Evolutionary conservation across 345 rosid genomes (phyloP).

Genomic region (Eucalyptus cloeziana): DNA sequence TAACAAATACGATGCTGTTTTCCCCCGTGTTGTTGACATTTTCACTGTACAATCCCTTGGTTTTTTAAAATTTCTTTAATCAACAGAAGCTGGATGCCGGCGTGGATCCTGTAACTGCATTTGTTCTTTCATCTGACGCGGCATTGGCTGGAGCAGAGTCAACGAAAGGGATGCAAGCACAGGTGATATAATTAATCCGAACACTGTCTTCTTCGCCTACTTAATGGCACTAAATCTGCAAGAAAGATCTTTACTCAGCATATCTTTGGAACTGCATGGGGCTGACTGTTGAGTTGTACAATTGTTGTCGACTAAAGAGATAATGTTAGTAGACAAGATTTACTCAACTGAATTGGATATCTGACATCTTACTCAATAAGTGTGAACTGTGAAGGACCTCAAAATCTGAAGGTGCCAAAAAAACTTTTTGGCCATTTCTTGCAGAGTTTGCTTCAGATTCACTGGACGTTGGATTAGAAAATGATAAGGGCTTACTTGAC

Average conservation of each 20-base stretch:
- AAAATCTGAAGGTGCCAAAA: not conserved
- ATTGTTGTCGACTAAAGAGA: not conserved
- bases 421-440: not conserved
- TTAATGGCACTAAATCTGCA: not conserved
- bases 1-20: not conserved
- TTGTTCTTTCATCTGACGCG: conserved; percentile 66
- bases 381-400: not conserved
- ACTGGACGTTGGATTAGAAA: not conserved
- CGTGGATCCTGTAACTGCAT: conserved; percentile 52
- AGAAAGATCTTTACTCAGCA: not conserved
- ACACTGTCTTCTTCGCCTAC: not conserved
- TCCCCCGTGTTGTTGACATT: not conserved
- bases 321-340: not conserved
- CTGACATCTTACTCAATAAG: not conserved
- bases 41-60: not conserved
- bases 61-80: not conserved
- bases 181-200: conserved; percentile 26
- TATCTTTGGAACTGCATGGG: not conserved
- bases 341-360: not conserved
- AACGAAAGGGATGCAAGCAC: conserved; percentile 79
- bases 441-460: not conserved
- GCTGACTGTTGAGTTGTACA: not conserved
- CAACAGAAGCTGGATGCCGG: conserved; percentile 63
- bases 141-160: conserved; percentile 81
- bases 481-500: not conserved